Percentiles rank a stretch among this genome's conserved stretches.
These are phyloP conservation scores for Hexamita inflata DNA, from an alignment of 208 protist species.

Conservation along the genomic window DNA sequence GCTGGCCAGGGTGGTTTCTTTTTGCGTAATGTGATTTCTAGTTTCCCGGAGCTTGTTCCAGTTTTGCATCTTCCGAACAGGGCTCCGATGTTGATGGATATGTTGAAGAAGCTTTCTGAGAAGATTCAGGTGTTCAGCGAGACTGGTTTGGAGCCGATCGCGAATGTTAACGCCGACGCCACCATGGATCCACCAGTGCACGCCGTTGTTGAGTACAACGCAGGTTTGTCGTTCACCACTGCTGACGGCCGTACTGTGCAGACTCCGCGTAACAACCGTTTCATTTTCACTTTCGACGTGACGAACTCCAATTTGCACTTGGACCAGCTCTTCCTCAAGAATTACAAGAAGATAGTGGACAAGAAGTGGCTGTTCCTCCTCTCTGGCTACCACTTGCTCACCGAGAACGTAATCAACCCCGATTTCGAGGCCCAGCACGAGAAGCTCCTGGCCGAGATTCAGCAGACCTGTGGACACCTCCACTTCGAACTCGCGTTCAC, in stretches of 20 bases:
- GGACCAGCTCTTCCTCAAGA: slow-evolving; percentile 6
- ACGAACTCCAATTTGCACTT: not conserved
- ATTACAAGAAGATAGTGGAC: not conserved
- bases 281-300: slow-evolving; percentile 17
- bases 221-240: not conserved
- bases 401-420: not conserved
- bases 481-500: slow-evolving; percentile 4
- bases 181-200: not conserved
- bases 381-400: not conserved
- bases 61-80: slow-evolving; percentile 15
- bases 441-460: not conserved
- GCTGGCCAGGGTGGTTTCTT: no score
- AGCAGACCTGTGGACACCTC: not conserved
- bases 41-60: not conserved
- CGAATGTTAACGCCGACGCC: not conserved
- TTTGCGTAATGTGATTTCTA: no score
- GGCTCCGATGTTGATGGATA: not conserved
- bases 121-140: not conserved
- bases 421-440: not conserved
- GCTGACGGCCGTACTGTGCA: not conserved
- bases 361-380: not conserved
- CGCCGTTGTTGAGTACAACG: not conserved
- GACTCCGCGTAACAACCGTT: not conserved
- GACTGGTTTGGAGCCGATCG: not conserved
- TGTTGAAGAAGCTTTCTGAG: slow-evolving; percentile 4